Evolutionary conservation across 1,284 basidiomycete species (phyloP).

Genomic region (Malassezia furfur): DNA sequence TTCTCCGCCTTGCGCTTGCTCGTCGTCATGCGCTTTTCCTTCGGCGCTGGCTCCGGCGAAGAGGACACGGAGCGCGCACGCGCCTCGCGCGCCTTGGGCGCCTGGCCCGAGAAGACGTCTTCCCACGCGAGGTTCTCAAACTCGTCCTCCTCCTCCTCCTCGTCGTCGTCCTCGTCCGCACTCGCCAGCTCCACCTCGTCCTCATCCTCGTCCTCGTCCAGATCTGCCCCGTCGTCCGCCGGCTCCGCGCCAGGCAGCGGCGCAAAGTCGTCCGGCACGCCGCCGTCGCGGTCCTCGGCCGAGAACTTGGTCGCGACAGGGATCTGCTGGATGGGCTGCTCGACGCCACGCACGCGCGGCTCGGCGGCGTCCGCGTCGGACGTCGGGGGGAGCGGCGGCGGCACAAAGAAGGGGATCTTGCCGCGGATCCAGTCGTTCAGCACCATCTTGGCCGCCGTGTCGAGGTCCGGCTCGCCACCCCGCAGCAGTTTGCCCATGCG

Average conservation of each 20-base stretch:
- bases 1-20: conserved; percentile 70
- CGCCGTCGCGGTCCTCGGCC: conserved; percentile 45
- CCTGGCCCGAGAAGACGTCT: conserved; percentile 54
- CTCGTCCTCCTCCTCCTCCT: conserved; percentile 28
- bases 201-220: conserved; percentile 22
- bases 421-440: conserved; percentile 96
- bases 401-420: conserved; percentile 77
- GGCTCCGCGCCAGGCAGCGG: conserved; percentile 24
- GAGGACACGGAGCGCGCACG: conserved; percentile 13
- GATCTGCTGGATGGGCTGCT: conserved; percentile 55
- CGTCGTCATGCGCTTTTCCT: conserved; percentile 39
- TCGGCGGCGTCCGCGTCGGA: conserved; percentile 19
- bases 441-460: conserved; percentile 87
- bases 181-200: conserved; percentile 25
- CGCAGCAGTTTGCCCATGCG: conserved; percentile 86
- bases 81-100: conserved; percentile 33
- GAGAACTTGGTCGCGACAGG: conserved; percentile 55
- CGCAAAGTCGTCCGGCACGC: conserved; percentile 37
- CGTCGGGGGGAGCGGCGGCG: conserved; percentile 58
- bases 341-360: conserved; percentile 54
- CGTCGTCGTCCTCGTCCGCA: conserved; percentile 24
- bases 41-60: conserved; percentile 16
- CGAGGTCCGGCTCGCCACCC: conserved; percentile 86
- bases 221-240: conserved; percentile 30
- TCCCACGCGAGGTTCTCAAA: conserved; percentile 70